Base-by-base conservation (phyloP, 306 rosid species). In the Rubus parviflorus region DNA sequence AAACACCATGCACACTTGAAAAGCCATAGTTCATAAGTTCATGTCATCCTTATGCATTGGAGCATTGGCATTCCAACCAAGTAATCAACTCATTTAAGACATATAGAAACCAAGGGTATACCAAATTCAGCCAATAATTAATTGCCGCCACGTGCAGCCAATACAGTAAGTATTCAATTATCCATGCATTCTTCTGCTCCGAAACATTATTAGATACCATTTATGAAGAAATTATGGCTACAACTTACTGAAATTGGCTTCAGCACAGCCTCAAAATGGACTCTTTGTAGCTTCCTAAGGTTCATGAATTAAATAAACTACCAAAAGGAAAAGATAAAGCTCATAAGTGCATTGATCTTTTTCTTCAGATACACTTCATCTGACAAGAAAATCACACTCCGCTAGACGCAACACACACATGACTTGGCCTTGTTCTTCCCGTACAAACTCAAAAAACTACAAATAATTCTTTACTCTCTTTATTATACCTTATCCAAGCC, bases 321-420 rank as follows among this genome's bases (percentile, higher is more conserved):
- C 20, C 13, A 16, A 15, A 13, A 52, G 10, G 20, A 2, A 40
- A 19, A 68, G 2, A 17, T 6, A 14, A 68, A 54, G 62, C 46
- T 45, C 23, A 8, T 3, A 30, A 30, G 35, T 41, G 10, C 40
- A 41, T 51, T 17, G 57, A 66, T 81, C 75, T 62, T 42, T 77
- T 75, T 75, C 80, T 62, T 74, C 73, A 53, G n/a, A 52, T 54
- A 66, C 64, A 66, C 68, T 60, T 56, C 5, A 42, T 66, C 8
- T 52, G 30, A 51, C 0, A 61, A 43, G 40, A 16, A n/a, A 47
- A 38, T 17, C 70, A 68, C 77, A 78, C 72, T 73, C 35, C 35
- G 35, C 35, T 30, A 1, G 35, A 30, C 35, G 35, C 35, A 30
- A 30, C 35, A 30, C 35, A 30, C 35, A 30, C 35, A 75, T 57